Conservation (phyloP, 371 early-diverging fungal genomes). For the Nematocida homosporus region DNA sequence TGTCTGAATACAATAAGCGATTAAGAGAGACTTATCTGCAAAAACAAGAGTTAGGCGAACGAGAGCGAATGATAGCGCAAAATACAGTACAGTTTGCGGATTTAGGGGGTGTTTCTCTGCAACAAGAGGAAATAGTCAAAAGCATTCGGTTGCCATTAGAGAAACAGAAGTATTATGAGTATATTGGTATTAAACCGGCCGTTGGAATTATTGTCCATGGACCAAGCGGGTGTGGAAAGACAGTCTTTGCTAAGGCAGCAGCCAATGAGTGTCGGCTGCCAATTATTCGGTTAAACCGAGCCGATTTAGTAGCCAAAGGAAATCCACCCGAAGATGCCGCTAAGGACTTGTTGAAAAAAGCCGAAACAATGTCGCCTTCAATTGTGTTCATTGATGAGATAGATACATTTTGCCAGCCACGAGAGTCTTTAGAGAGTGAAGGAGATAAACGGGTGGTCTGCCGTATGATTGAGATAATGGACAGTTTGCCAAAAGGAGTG, state of each 20-base stretch:
- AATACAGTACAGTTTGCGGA: slow-evolving; percentile 14
- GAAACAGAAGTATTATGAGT: slow-evolving; percentile 50
- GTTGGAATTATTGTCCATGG: slow-evolving; percentile 62
- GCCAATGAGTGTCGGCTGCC: slow-evolving; percentile 59
- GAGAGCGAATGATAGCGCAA: slow-evolving; percentile 28
- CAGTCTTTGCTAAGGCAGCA: slow-evolving; percentile 58
- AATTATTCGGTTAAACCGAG: slow-evolving; percentile 23
- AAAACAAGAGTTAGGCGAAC: slow-evolving; percentile 2
- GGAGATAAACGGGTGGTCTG: slow-evolving; percentile 47
- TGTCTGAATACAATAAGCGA: slow-evolving; percentile 49
- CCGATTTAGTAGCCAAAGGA: slow-evolving; percentile 49
- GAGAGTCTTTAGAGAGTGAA: slow-evolving; percentile 32
- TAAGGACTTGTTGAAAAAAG: slow-evolving; percentile 59
- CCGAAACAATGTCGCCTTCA: slow-evolving; percentile 44
- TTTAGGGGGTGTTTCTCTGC: slow-evolving; percentile 17
- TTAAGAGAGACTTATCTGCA: slow-evolving; percentile 34
- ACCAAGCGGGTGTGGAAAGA: slow-evolving; percentile 65
- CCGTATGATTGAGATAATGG: slow-evolving; percentile 58
- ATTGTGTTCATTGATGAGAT: slow-evolving; percentile 63
- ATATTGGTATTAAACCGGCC: slow-evolving; percentile 51
- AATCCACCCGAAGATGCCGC: slow-evolving; percentile 22
- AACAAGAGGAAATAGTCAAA: slow-evolving; percentile 32
- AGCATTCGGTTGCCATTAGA: slow-evolving; percentile 29
- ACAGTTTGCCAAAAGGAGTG: slow-evolving; percentile 47
- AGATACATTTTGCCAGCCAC: slow-evolving; percentile 54